Base-by-base conservation (phyloP, 768 basidiomycete species). In the Russula sp. region DNA sequence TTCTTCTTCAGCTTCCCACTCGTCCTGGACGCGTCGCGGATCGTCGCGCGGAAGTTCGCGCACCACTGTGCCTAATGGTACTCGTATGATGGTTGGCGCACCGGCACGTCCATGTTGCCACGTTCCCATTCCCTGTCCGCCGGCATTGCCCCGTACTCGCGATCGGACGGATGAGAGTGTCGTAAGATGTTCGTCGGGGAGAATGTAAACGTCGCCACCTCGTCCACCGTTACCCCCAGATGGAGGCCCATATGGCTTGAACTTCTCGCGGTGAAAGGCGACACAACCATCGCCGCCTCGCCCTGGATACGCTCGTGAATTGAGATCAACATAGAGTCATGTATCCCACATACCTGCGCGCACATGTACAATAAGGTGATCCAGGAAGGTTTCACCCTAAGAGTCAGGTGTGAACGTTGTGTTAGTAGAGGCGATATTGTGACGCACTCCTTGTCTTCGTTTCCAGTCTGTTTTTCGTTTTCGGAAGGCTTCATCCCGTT, bases 201-300 rank as follows among this genome's bases (percentile, higher is more conserved):
- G 76, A 69, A 98, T 81, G 72, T 93, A 93, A 36, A 98, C 85
- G 70, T 89, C 86, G 5, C 92, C 94, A 30, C 95, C 96, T 52
- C 82, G 81, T 2, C 94, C 96, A 18, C 96, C 96, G 64, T 90
- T 90, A 1, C 95, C 96, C 0, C 96, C 96, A 11, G 94, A 95
- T 0, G 96, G 94, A 0, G 94, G 93, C 0, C 93, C 92, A 65
- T 85, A 83, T 1, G 88, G 84, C 62, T 84, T 84, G 75, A 83
- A 93, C 72, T 92, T 92, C 76, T 96, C 93, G 62, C 92, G 86
- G 71, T 94, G 89, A 70, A 98, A 97, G 6, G 96, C 94, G 26
- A 89, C 92, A 67, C 94, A 92, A 26, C 96, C 96, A 62, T 92
- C 80, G 0, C 96, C 96, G 22, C 95, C 95, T 70, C 82, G 85